Percentiles rank a stretch among this genome's conserved stretches.
These are phyloP conservation scores for Thalassiosira hispida DNA, from an alignment of 352 stramenopile species.

Conservation along the genomic window DNA sequence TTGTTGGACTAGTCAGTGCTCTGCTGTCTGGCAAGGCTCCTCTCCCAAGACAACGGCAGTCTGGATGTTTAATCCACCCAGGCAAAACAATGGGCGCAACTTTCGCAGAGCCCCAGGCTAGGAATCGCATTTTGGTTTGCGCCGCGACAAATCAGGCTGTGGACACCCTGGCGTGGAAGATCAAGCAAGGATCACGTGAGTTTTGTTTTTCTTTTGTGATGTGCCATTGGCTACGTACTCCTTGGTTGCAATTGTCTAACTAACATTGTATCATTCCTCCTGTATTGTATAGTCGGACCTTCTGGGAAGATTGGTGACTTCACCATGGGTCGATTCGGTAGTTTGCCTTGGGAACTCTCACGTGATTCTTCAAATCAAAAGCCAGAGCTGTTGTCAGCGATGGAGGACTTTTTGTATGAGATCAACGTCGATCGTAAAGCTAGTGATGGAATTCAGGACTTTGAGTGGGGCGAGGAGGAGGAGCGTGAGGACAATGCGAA, in stretches of 20 bases:
- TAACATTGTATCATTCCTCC: too few relatives aligned
- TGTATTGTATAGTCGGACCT: constrained; percentile 48
- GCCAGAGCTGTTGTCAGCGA: constrained; percentile 38
- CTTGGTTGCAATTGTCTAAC: too few relatives aligned
- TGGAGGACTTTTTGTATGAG: constrained; percentile 60
- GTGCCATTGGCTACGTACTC: too few relatives aligned
- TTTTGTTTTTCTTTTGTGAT: not conserved
- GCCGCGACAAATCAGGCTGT: constrained; percentile 63
- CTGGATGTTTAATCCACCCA: constrained; percentile 48
- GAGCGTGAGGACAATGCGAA: constrained; percentile 21
- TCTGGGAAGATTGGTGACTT: constrained; percentile 62
- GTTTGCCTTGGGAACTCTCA: constrained; percentile 53
- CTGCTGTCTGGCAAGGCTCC: constrained; percentile 59
- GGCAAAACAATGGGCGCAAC: constrained; percentile 47
- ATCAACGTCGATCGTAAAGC: constrained; percentile 61
- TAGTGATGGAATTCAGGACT: constrained; percentile 42
- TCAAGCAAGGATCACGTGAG: constrained; percentile 49
- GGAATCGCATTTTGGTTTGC: constrained; percentile 58
- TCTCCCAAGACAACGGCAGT: constrained; percentile 43
- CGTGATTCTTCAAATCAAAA: constrained; percentile 40
- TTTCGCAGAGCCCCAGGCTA: constrained; percentile 25
- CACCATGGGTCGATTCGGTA: constrained; percentile 55
- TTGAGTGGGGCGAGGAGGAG: constrained; percentile 31
- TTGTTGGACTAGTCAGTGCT: constrained; percentile 56
- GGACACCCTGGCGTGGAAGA: constrained; percentile 62